These are phyloP conservation scores for Mycocentrospora acerina DNA, from an alignment of 2,329 filamentous ascomycete species.

Conservation along the genomic window DNA sequence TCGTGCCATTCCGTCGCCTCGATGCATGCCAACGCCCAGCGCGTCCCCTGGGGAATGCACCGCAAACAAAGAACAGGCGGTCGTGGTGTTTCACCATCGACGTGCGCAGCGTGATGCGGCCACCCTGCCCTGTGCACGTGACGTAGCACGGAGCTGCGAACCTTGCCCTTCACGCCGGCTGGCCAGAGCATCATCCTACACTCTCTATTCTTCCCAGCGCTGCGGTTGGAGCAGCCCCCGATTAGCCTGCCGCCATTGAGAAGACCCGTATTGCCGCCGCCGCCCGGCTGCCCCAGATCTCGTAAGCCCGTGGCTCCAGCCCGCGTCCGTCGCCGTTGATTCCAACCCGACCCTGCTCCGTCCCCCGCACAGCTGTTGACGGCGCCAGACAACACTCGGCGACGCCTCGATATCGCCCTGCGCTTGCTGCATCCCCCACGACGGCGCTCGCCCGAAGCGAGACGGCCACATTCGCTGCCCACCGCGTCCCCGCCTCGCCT, in stretches of 20 bases:
- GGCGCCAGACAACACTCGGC: constrained; percentile 14
- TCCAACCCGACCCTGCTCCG: constrained; percentile 18
- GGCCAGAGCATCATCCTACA: constrained; percentile 36
- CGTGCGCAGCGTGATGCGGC: constrained; percentile 1
- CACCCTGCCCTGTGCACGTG: constrained; percentile 22
- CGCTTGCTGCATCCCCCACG: constrained; percentile 6
- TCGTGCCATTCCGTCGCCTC: no score
- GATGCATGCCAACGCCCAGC: no score
- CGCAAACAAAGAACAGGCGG: constrained; percentile 2
- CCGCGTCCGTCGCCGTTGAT: constrained; percentile 25
- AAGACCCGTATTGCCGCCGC: constrained; percentile 28
- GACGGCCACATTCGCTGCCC: constrained; percentile 13
- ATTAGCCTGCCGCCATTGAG: constrained; percentile 34
- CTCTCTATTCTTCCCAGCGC: constrained; percentile 42
- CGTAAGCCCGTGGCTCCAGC: constrained; percentile 34
- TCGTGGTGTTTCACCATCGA: constrained; percentile 10
- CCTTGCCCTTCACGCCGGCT: constrained; percentile 17
- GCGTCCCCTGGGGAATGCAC: neutral
- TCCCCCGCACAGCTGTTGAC: constrained; percentile 22
- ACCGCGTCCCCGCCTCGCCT: constrained; percentile 17
- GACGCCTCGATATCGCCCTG: constrained; percentile 21
- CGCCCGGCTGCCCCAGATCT: constrained; percentile 15
- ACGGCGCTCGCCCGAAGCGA: constrained; percentile 5
- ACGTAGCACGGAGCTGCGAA: constrained; percentile 5
- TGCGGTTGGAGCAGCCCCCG: constrained; percentile 25